phyloP scores from a whole-genome alignment of 495 filamentous ascomycete genomes.

The Cudoniella acicularis region DNA sequence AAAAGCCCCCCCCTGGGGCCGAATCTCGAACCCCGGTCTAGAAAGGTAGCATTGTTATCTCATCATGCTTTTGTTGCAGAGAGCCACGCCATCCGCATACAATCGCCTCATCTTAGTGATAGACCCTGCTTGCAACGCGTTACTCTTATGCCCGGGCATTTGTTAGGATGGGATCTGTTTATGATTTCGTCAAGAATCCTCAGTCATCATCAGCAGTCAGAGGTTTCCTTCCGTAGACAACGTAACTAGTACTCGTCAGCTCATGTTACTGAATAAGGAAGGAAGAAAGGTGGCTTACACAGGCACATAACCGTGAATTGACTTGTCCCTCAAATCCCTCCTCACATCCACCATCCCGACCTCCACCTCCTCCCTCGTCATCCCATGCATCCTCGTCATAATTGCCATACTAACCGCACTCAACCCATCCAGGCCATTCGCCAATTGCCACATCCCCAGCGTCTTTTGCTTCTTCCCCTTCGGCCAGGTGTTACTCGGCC shows the following conservation, averaged over 20 bases:
- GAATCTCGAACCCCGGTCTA: too few species aligned
- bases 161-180: too few species aligned
- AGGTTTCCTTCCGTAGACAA: constrained; percentile 22
- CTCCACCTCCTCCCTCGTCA: constrained; percentile 46
- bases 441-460: constrained; percentile 40
- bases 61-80: too few species aligned
- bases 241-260: neutral
- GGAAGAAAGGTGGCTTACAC: constrained; percentile 36
- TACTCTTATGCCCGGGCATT: too few species aligned
- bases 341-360: constrained; percentile 48
- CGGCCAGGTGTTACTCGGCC: constrained; percentile 50
- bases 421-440: constrained; percentile 35
- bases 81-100: too few species aligned
- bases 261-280: neutral
- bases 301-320: constrained; percentile 43
- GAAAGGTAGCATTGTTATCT: too few species aligned
- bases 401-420: constrained; percentile 46
- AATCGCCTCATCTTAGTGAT: too few species aligned
- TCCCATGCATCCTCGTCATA: constrained; percentile 49
- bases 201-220: neutral
- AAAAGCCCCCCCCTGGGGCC: too few species aligned
- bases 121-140: too few species aligned
- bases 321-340: constrained; percentile 47
- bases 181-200: too few species aligned
- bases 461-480: constrained; percentile 42